These are phyloP conservation scores for Crassisporium funariophilum DNA, from an alignment of 768 basidiomycete species.

Conservation along the genomic window DNA sequence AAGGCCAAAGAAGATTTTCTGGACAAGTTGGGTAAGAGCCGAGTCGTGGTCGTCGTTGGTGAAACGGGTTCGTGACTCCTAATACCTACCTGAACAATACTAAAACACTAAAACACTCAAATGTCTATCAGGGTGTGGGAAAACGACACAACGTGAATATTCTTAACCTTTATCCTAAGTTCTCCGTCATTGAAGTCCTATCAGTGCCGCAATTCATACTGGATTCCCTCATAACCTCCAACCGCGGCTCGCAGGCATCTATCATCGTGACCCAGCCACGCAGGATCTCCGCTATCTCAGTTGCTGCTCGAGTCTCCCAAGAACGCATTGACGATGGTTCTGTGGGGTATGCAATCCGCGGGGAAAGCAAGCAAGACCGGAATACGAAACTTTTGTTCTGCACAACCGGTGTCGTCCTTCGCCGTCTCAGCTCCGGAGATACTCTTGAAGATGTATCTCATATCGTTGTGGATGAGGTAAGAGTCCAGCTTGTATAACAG, in stretches of 20 bases:
- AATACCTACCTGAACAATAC: background rate
- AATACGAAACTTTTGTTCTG: slow-evolving; percentile 84
- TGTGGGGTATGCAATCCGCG: slow-evolving; percentile 88
- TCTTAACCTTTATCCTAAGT: background rate
- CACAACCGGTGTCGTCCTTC: slow-evolving; percentile 90
- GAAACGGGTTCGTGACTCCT: slow-evolving; percentile 72
- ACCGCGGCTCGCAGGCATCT: slow-evolving; percentile 62
- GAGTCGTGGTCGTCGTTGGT: slow-evolving; percentile 84
- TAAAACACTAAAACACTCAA: background rate
- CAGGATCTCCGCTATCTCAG: slow-evolving; percentile 84
- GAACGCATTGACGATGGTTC: slow-evolving; percentile 78
- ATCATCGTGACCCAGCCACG: slow-evolving; percentile 92
- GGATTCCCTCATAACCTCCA: slow-evolving; percentile 71
- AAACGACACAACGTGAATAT: slow-evolving; percentile 79
- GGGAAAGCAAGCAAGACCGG: slow-evolving; percentile 69
- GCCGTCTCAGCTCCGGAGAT: slow-evolving; percentile 77
- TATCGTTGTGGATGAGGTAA: slow-evolving; percentile 88
- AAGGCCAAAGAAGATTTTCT: slow-evolving; percentile 65
- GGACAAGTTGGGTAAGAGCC: slow-evolving; percentile 50
- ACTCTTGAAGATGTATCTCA: slow-evolving; percentile 73
- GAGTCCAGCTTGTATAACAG: slow-evolving; percentile 8
- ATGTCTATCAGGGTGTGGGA: slow-evolving; percentile 68
- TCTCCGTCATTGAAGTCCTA: background rate
- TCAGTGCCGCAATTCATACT: slow-evolving; percentile 88
- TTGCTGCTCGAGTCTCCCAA: slow-evolving; percentile 82